phyloP scores from a whole-genome alignment of 768 basidiomycete species.

The Rhodotorula diobovata region DNA sequence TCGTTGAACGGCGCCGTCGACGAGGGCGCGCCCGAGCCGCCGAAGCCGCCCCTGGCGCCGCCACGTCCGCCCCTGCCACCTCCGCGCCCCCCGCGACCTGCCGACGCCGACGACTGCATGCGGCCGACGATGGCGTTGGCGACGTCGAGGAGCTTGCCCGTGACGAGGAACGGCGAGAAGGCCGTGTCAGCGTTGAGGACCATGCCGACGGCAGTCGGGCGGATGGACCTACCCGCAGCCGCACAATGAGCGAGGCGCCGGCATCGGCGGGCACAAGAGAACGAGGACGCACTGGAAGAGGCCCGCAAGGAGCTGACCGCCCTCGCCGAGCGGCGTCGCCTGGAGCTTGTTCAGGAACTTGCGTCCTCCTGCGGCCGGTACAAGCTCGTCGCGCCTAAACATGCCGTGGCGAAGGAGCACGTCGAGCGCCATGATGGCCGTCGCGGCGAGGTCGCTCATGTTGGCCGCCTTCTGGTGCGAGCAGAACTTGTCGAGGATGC shows the following conservation, averaged over 20 bases:
- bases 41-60: constrained; percentile 15
- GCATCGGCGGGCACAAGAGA: background rate
- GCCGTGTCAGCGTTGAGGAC: constrained; percentile 36
- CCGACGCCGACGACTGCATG: background rate
- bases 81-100: background rate
- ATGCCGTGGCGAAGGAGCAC: constrained; percentile 26
- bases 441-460: constrained; percentile 14
- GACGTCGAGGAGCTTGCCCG: constrained; percentile 21
- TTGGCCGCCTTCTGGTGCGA: background rate
- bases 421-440: constrained; percentile 30
- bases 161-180: constrained; percentile 29
- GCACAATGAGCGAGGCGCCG: too few relatives aligned
- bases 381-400: constrained; percentile 4
- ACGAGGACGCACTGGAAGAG: constrained; percentile 23
- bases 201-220: constrained; percentile 25
- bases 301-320: constrained; percentile 24
- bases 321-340: constrained; percentile 18
- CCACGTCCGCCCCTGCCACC: constrained; percentile 6
- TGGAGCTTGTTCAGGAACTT: constrained; percentile 21
- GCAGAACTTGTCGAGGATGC: constrained; percentile 16
- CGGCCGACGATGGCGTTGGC: constrained; percentile 28
- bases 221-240: constrained; percentile 4
- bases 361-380: constrained; percentile 22
- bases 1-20: background rate
- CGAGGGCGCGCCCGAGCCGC: background rate